Percentiles rank a stretch among this genome's conserved stretches.
Evolutionary conservation across 2,329 filamentous ascomycete species (phyloP).

Genomic region (Trichoderma sp.): DNA sequence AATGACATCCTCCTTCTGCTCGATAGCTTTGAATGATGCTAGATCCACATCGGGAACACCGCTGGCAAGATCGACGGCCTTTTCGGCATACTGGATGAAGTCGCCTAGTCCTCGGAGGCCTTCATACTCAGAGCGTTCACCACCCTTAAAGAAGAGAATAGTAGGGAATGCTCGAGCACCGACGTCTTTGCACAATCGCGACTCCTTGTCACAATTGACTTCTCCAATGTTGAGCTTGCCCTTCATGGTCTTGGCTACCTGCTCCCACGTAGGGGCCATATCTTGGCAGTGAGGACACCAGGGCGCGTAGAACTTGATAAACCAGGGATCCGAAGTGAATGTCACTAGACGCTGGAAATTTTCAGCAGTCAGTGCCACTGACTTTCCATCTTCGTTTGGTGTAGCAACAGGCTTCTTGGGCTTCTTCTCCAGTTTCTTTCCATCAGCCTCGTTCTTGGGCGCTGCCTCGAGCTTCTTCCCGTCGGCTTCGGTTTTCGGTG

Average conservation of each 20-base stretch:
- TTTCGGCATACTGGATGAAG: constrained; percentile 82
- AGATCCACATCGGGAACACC: constrained; percentile 82
- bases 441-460: constrained; percentile 28
- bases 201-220: constrained; percentile 89
- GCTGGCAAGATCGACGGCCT: constrained; percentile 73
- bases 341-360: constrained; percentile 85
- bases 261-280: constrained; percentile 85
- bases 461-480: background rate
- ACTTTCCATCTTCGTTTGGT: constrained; percentile 75
- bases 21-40: constrained; percentile 73
- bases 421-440: constrained; percentile 38
- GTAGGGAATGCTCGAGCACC: constrained; percentile 80
- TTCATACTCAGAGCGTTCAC: constrained; percentile 89
- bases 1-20: constrained; percentile 91
- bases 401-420: constrained; percentile 53
- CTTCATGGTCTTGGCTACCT: constrained; percentile 89
- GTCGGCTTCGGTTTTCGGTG: constrained; percentile 3
- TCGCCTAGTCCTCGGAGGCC: constrained; percentile 91
- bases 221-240: constrained; percentile 89
- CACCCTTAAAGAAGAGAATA: constrained; percentile 87
- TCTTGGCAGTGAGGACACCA: constrained; percentile 97
- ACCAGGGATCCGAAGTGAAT: constrained; percentile 89
- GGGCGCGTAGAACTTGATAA: constrained; percentile 97
- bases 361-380: constrained; percentile 75
- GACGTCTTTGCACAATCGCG: constrained; percentile 89